Evolutionary conservation across 2,329 filamentous ascomycete species (phyloP).

Genomic region (Sclerotinia borealis): DNA sequence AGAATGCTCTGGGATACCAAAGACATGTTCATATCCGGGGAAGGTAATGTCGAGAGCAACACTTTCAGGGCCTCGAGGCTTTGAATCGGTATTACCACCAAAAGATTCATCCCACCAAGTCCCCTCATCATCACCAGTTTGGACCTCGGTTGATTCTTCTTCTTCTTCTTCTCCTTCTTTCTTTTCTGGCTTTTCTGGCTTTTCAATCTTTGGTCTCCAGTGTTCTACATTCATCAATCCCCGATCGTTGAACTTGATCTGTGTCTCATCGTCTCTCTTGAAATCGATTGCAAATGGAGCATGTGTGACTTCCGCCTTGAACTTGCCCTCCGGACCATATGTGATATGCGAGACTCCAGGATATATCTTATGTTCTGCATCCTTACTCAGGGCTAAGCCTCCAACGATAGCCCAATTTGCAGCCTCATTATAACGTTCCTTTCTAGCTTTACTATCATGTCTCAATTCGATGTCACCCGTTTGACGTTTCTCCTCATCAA

Average conservation of each 20-base stretch:
- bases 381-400: slow-evolving; percentile 65
- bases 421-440: slow-evolving; percentile 91
- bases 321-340: slow-evolving; percentile 70
- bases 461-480: slow-evolving; percentile 85
- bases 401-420: slow-evolving; percentile 83
- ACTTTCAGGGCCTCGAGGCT: slow-evolving; percentile 92
- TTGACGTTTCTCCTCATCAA: slow-evolving; percentile 87
- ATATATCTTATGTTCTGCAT: slow-evolving; percentile 62
- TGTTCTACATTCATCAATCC: slow-evolving; percentile 91
- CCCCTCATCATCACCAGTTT: slow-evolving; percentile 63
- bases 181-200: slow-evolving; percentile 44
- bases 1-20: slow-evolving; percentile 88
- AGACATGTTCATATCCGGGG: slow-evolving; percentile 85
- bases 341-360: slow-evolving; percentile 65
- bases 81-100: slow-evolving; percentile 89
- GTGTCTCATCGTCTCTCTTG: slow-evolving; percentile 70
- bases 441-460: slow-evolving; percentile 75
- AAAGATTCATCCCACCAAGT: slow-evolving; percentile 99
- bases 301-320: slow-evolving; percentile 78
- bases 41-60: slow-evolving; percentile 89
- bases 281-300: slow-evolving; percentile 83
- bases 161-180: slow-evolving; percentile 32
- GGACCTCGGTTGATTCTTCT: slow-evolving; percentile 34
- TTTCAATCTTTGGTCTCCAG: slow-evolving; percentile 82
- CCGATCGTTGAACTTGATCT: slow-evolving; percentile 85